Base-by-base conservation (phyloP, 192 early-diverging fungal genomes). In the Spizellomyces sp. region DNA sequence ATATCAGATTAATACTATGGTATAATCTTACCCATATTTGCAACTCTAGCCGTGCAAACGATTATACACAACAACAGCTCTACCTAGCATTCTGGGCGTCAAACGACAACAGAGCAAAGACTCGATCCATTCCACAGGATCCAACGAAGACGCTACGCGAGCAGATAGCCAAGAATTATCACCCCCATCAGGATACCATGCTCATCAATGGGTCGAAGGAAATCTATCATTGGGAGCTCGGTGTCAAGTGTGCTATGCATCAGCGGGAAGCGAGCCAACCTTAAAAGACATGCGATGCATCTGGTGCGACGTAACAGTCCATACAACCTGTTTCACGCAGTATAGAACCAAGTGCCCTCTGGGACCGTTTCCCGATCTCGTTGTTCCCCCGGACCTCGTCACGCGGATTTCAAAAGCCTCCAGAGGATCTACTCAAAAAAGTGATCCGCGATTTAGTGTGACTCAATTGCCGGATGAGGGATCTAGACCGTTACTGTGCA, bases 141-240 rank as follows among this genome's bases (percentile, higher is more conserved):
- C 59, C 12, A 12, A 12, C 2, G 59, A 12, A 2, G 59, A 61
- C 59, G 1, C 1, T n/a, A 54, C 17, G 50, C 50, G 14, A 19
- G 14, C 14, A 54, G 17, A 54, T 12, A 54, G 50, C 50, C 17
- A 19, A 54, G 50, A 54, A 19, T 54, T 12, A 27, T 10, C 48
- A n/a, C 5, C 27, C 0, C 41, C 44, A 9, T 56, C 70, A 14
- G 47, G 22, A 43, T 44, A 71, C 43, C 6, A 42, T 43, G 70
- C 56, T 21, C 72, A 74, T 74, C 72, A 74, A 46, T 74, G 72
- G 72, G 72, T 67, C 6, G 72, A 74, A 48, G 72, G 72, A 43
- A 74, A 74, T 50, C 56, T 74, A 19, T 74, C 72, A 22, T 45
- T 74, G 17, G 58, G 48, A 15, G 72, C 72, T 7, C 63, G 58